These are phyloP conservation scores for Alternaria rosae DNA, from an alignment of 2,329 filamentous ascomycete species.

Conservation along the genomic window DNA sequence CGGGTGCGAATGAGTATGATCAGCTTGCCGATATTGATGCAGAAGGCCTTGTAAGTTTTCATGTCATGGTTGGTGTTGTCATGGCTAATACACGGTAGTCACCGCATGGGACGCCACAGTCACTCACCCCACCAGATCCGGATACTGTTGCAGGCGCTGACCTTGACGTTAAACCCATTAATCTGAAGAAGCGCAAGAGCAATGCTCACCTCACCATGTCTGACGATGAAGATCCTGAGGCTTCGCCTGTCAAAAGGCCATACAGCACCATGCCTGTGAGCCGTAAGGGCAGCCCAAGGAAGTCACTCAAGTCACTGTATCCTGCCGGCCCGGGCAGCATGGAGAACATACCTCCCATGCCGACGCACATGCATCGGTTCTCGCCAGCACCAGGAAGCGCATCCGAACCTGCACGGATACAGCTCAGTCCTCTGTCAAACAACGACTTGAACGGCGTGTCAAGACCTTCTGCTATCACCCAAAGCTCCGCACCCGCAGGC, in stretches of 20 bases:
- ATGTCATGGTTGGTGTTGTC: background rate
- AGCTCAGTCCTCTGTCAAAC: constrained; percentile 39
- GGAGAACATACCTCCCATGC: constrained; percentile 39
- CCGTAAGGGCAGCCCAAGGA: constrained; percentile 39
- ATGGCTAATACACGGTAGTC: constrained; percentile 34
- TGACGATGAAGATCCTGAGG: constrained; percentile 39
- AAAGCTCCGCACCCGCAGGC: constrained; percentile 19
- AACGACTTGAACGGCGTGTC: constrained; percentile 40
- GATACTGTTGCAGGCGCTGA: constrained; percentile 30
- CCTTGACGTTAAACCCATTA: constrained; percentile 30
- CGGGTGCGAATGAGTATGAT: constrained; percentile 40
- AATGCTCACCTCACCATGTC: constrained; percentile 38
- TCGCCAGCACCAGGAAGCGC: constrained; percentile 26
- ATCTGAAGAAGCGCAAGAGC: constrained; percentile 46
- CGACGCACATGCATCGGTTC: constrained; percentile 27
- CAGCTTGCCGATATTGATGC: constrained; percentile 41
- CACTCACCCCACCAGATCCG: constrained; percentile 34
- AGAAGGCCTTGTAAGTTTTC: constrained; percentile 28
- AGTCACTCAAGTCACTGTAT: constrained; percentile 36
- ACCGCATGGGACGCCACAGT: constrained; percentile 39
- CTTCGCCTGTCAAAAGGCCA: constrained; percentile 37
- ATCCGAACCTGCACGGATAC: constrained; percentile 30
- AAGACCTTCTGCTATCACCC: constrained; percentile 19
- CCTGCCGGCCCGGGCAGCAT: constrained; percentile 28
- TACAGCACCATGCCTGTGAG: constrained; percentile 39